Evolutionary conservation across 495 filamentous ascomycete species (phyloP), one percentile per base, ranked within the genome.

Genomic region (Podospora sp.): DNA sequence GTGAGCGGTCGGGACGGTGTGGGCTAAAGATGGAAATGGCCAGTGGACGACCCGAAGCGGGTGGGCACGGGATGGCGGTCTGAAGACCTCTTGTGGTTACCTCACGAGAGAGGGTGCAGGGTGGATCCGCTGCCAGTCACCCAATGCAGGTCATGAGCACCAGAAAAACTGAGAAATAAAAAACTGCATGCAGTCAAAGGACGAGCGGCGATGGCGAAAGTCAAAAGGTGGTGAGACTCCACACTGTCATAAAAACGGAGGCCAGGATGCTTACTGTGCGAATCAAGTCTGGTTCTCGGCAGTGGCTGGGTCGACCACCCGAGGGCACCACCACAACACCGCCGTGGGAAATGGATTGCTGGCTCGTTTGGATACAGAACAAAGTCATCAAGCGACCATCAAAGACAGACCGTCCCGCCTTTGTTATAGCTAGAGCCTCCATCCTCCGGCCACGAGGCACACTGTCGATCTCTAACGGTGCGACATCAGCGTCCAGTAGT

Each of bases 1-100:
- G 65, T 60, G 65, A 67, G 62, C 51, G 63, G 63, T 18, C 52
- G 52, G n/a, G 52, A 14, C 33, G 24, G 12, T 14, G 26, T 12
- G 52, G 29, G 29, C 63, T 65, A 65, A 65, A 65, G 53, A 35
- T 57, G 51, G 63, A 24, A n/a, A 65, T 50, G 50, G 63, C 63
- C 29, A 40, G 20, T 60, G 59, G 40, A 55, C 52, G 22, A 18
- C 16, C 50, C 62, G 26, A 56, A 63, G 49, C 25, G 26, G 62
- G 24, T 27, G 14, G 26, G 26, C 46, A 33, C 50, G 63, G 35
- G 63, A 62, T 62, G 60, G 60, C 59, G 59, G 59, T 61, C 59
- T 61, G 59, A 61, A 35, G 22, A n/a, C 52, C 25, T 22, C 25
- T 26, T 55, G 20, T 14, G 29, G 35, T 35, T n/a, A 59, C 22